Evolutionary conservation across 306 rosid species (phyloP), one percentile per base, ranked within the genome.

Genomic region (Rosa chinensis): DNA sequence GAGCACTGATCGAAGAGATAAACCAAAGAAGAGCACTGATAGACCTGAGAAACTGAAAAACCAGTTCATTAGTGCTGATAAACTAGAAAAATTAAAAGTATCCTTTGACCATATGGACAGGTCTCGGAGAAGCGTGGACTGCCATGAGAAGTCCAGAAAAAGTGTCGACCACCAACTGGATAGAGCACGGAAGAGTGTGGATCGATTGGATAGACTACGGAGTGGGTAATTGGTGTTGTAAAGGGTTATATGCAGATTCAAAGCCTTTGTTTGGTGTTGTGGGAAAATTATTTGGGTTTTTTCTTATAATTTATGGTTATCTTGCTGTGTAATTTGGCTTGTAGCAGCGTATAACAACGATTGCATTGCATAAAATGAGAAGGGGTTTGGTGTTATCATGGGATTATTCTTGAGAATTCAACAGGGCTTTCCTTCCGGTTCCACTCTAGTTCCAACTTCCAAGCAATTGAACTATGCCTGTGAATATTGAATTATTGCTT

Each of bases 1-100:
- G 87, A 94, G 97, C 86, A 94, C 96, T 2, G 97, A 94, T 80
- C 82, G 94, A 53, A 89, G 98, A 82, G 97, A 94, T 77, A 94
- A 92, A 72, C 98, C 97, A 5, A 89, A 95, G 88, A 85, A 90
- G 83, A 94, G 98, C 84, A 89, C 93, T 25, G 96, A 90, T 83
- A 84, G 90, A 82, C 88, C 95, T 5, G 97, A 93, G 45, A 93
- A 91, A 75, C 79, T 89, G 80, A 93, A 90, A 83, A 90, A 52
- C 39, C 84, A 83, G 79, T 74, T 86, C 69, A 87, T 62, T 35
- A 93, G 83, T 79, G 84, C 84, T 64, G 98, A 91, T 78, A 89
- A 89, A 85, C 85, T 90, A 71, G 98, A 93, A 70, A 93, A 93
- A 80, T 49, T 89, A 72, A 87, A 92, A 79, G 84, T 87, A 43